Evolutionary conservation across 345 rosid genomes (phyloP).

Genomic region (Camelina neglecta): DNA sequence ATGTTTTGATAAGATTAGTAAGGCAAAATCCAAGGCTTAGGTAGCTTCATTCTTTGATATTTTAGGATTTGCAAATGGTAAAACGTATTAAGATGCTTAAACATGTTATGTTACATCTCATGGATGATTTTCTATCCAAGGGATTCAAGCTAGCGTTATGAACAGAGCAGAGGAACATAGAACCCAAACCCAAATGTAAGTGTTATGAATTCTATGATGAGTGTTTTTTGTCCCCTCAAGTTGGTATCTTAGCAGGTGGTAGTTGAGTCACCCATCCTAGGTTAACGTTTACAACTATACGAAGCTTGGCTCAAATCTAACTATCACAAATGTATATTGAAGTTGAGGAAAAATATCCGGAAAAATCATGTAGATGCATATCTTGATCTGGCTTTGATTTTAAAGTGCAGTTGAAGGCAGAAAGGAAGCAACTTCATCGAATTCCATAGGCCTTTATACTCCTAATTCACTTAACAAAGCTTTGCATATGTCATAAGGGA

Average conservation of each 20-base stretch:
- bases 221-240: neutral
- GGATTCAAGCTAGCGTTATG: conserved; percentile 68
- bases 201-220: neutral
- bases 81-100: conserved; percentile 1
- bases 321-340: neutral
- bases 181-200: conserved; percentile 13
- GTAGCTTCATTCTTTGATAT: neutral
- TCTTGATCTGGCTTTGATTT: neutral
- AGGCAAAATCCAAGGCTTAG: neutral
- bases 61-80: neutral
- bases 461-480: neutral
- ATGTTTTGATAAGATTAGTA: neutral
- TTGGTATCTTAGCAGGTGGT: conserved; percentile 2
- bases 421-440: neutral
- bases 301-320: neutral
- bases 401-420: conserved; percentile 12
- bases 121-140: conserved; percentile 64
- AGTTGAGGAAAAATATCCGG: neutral
- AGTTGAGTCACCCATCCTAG: conserved; percentile 18
- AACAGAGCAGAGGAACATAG: conserved; percentile 9
- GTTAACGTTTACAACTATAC: neutral
- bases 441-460: neutral
- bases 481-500: too few relatives aligned
- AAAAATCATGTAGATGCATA: neutral
- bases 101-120: conserved; percentile 38